These are phyloP conservation scores for Sabuloglossum arenarium DNA, from an alignment of 495 filamentous ascomycete genomes.

Conservation along the genomic window DNA sequence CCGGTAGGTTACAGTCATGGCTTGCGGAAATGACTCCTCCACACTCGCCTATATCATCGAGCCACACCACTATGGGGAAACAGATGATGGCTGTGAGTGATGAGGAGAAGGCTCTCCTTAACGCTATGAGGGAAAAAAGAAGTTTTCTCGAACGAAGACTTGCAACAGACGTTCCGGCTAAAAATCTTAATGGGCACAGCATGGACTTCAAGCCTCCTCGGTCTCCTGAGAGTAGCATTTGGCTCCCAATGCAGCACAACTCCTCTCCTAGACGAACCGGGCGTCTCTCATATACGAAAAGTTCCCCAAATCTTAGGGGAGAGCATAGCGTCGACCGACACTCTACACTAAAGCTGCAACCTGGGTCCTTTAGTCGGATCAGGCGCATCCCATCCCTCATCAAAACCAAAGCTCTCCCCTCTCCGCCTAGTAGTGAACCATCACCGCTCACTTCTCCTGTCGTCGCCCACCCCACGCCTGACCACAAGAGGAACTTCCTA, in stretches of 20 bases:
- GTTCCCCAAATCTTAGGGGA: not conserved
- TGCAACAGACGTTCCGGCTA: constrained; percentile 22
- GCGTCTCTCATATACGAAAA: not conserved
- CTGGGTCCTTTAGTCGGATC: not conserved
- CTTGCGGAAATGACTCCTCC: not conserved
- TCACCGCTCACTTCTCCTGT: not conserved
- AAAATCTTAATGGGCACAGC: not conserved
- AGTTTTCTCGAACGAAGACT: constrained; percentile 28
- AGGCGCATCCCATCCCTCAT: not conserved
- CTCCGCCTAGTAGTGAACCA: not conserved
- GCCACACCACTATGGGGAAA: constrained; percentile 15
- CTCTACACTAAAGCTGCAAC: not conserved
- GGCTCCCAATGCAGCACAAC: not conserved
- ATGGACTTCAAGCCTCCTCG: not conserved
- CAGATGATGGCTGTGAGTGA: constrained; percentile 69
- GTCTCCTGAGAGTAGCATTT: not conserved
- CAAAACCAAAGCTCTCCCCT: not conserved
- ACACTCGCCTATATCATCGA: not conserved
- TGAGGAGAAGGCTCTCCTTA: constrained; percentile 67
- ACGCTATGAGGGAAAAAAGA: constrained; percentile 58
- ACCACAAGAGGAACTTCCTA: not conserved
- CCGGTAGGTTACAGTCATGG: not conserved
- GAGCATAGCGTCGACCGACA: not conserved
- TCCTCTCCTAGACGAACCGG: not conserved
- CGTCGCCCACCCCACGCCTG: not conserved